Evolutionary conservation across 2,329 filamentous ascomycete genomes (phyloP).

Genomic region (Penicillium sp.): DNA sequence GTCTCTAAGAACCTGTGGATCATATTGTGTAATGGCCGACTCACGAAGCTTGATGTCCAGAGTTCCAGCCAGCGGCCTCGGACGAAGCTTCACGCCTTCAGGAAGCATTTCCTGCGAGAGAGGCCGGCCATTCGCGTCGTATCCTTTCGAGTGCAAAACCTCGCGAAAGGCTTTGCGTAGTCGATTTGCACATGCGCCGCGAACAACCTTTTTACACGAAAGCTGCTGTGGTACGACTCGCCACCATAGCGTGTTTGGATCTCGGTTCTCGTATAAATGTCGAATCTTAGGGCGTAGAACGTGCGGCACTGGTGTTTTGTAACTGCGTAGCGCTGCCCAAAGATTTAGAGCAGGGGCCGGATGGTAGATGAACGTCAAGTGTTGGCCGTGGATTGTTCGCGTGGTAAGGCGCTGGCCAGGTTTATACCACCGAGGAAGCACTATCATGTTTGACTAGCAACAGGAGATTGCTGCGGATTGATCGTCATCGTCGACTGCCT

Average conservation of each 20-base stretch:
- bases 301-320: constrained; percentile 18
- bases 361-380: constrained; percentile 18
- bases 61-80: constrained; percentile 30
- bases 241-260: constrained; percentile 48
- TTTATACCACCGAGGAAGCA: neutral
- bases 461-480: neutral
- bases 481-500: neutral
- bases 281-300: constrained; percentile 36
- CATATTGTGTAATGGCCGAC: neutral
- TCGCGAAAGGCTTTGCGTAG: constrained; percentile 43
- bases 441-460: constrained; percentile 4
- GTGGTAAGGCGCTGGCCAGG: neutral
- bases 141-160: constrained; percentile 46
- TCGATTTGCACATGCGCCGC: constrained; percentile 44
- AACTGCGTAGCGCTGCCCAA: constrained; percentile 3
- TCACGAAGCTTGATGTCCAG: constrained; percentile 27
- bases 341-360: constrained; percentile 19
- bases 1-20: neutral
- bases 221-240: constrained; percentile 31
- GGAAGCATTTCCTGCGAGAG: constrained; percentile 10
- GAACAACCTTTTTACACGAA: constrained; percentile 41
- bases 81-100: neutral
- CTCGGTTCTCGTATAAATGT: constrained; percentile 34
- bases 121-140: constrained; percentile 31
- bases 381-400: neutral